These are phyloP conservation scores for Brassica napus DNA, from an alignment of 345 rosid genomes.

Conservation along the genomic window DNA sequence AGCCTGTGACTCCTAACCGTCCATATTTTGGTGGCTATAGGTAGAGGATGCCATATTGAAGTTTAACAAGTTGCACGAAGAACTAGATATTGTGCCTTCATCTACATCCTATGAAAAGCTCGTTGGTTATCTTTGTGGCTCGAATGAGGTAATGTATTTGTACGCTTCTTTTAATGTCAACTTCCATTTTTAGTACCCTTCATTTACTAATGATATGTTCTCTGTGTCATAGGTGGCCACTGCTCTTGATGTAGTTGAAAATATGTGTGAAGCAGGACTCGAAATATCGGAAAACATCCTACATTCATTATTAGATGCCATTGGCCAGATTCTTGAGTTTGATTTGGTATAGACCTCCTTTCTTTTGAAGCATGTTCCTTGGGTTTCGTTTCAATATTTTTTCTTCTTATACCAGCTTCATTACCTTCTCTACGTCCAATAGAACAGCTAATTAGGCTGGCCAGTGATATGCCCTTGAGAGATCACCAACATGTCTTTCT, in stretches of 20 bases:
- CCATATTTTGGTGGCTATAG: slow-evolving; percentile 42
- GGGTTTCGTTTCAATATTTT: neutral
- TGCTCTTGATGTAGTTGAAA: slow-evolving; percentile 71
- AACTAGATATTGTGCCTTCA: slow-evolving; percentile 57
- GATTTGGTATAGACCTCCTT: slow-evolving; percentile 55
- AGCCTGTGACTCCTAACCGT: slow-evolving; percentile 8
- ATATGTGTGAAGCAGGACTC: slow-evolving; percentile 62
- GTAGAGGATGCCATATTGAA: slow-evolving; percentile 59
- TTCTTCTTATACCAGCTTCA: neutral
- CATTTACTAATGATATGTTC: slow-evolving; percentile 26
- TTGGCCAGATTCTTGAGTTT: slow-evolving; percentile 61
- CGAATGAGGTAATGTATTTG: slow-evolving; percentile 51
- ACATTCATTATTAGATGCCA: slow-evolving; percentile 51
- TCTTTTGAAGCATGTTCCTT: slow-evolving; percentile 15
- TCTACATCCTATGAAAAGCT: slow-evolving; percentile 63
- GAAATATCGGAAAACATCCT: slow-evolving; percentile 48
- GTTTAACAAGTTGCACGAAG: slow-evolving; percentile 60
- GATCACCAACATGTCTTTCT: slow-evolving; percentile 11
- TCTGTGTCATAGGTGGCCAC: slow-evolving; percentile 57
- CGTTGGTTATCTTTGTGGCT: slow-evolving; percentile 51
- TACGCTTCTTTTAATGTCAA: slow-evolving; percentile 3
- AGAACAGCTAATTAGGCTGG: slow-evolving; percentile 2
- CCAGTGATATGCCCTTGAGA: slow-evolving; percentile 15
- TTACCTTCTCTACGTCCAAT: neutral
- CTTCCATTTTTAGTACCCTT: neutral